These are phyloP conservation scores for Poronia punctata DNA, from an alignment of 495 filamentous ascomycete genomes.

Conservation along the genomic window DNA sequence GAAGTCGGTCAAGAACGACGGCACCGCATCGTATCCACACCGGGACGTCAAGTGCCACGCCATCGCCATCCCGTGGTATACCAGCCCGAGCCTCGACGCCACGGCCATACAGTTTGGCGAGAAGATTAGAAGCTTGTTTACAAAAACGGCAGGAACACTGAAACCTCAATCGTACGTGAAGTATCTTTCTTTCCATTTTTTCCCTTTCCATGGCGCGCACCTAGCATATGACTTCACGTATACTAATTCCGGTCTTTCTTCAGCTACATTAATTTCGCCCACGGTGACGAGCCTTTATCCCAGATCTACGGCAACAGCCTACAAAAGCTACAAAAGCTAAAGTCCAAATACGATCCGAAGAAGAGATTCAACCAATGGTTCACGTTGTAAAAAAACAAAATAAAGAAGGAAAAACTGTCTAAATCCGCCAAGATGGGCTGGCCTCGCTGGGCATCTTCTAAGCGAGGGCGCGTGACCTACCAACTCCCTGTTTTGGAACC, in stretches of 20 bases:
- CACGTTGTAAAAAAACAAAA: neutral
- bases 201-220: too few species aligned
- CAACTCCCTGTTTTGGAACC: too few species aligned
- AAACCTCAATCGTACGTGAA: slow-evolving; percentile 10
- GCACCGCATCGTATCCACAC: slow-evolving; percentile 28
- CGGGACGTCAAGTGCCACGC: slow-evolving; percentile 22
- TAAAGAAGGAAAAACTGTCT: too few species aligned
- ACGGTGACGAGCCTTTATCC: slow-evolving; percentile 31
- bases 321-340: slow-evolving; percentile 22
- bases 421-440: too few species aligned
- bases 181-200: slow-evolving; percentile 7
- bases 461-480: too few species aligned
- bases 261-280: slow-evolving; percentile 34
- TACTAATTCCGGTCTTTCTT: neutral
- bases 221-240: neutral
- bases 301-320: slow-evolving; percentile 23
- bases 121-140: slow-evolving; percentile 8
- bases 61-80: slow-evolving; percentile 24
- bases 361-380: slow-evolving; percentile 28
- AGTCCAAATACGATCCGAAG: slow-evolving; percentile 33
- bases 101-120: slow-evolving; percentile 19
- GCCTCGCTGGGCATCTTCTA: too few species aligned
- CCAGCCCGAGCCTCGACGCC: slow-evolving; percentile 16
- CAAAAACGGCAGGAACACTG: slow-evolving; percentile 2
- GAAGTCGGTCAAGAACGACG: slow-evolving; percentile 11